Evolutionary conservation across 176 grass and related monocot genomes (phyloP), one percentile per base, ranked within the genome.

Genomic region (Raddia distichophylla): DNA sequence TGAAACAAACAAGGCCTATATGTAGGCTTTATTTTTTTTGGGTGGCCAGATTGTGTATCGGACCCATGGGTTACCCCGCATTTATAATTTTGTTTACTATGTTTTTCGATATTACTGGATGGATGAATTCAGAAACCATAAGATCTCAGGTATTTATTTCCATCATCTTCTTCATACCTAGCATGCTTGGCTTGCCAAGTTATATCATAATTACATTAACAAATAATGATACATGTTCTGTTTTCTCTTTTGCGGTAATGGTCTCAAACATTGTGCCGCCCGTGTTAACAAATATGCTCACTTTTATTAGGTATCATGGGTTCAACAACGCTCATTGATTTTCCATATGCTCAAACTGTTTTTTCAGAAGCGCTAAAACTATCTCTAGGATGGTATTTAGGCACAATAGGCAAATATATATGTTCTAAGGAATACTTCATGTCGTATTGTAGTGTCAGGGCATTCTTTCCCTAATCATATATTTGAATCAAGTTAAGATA

Each of bases 101-200:
- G 10, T 74, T 94, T 71, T 89, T 37, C 92, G 95, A 93, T 89
- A 89, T 98, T 83, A 86, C 92, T 37, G 81, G 78, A 88, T 89
- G 85, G 61, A 86, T 94, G 42, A 94, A 86, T 78, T 85, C 78
- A 74, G 75, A 85, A 83, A 89, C 85, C 80, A 78, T 91, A 76
- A 85, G 83, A 88, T 78, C 86, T 5, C 86, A 98, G 95, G 95
- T 98, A 98, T 74, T 12, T 63, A 19, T 33, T 77, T 17, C 49
- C 59, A 77, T 73, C 64, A 74, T 83, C 32, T 69, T 60, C 57
- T 83, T 60, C 35, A 48, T 86, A 42, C 9, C 12, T 34, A 53
- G 0, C n/a, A 61, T 73, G 57, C 53, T 52, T 90, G 53, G n/a
- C 60, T 66, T 71, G 18, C 58, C n/a, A 73, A 67, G 81, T 49